Percentiles rank a stretch among this genome's conserved stretches.
These are phyloP conservation scores for Rachicladosporium sp. DNA, from an alignment of 2,329 filamentous ascomycete species.

Conservation along the genomic window DNA sequence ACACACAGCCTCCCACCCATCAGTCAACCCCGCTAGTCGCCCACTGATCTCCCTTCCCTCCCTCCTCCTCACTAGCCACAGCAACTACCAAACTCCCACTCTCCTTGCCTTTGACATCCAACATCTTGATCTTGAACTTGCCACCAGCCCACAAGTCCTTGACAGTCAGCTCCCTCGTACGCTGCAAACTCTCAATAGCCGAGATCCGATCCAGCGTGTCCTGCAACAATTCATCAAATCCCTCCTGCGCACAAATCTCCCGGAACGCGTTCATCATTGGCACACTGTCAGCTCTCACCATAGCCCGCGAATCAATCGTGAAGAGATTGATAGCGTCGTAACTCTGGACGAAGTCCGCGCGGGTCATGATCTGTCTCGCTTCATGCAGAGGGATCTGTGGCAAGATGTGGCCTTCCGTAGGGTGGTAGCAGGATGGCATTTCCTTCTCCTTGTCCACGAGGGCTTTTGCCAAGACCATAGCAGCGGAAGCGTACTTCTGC, in stretches of 20 bases:
- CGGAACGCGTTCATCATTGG: slow-evolving; percentile 92
- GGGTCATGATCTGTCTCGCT: slow-evolving; percentile 86
- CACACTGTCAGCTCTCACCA: slow-evolving; percentile 84
- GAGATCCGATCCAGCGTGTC: slow-evolving; percentile 71
- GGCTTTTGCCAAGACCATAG: slow-evolving; percentile 84
- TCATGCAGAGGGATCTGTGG: slow-evolving; percentile 71
- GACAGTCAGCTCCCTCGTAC: slow-evolving; percentile 88
- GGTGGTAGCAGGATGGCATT: slow-evolving; percentile 50
- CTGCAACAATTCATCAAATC: slow-evolving; percentile 73
- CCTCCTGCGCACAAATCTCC: slow-evolving; percentile 62
- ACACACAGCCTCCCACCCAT: too few relatives aligned
- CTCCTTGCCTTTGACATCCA: slow-evolving; percentile 35
- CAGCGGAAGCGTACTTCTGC: slow-evolving; percentile 87
- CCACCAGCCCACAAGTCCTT: slow-evolving; percentile 85
- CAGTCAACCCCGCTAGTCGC: background rate
- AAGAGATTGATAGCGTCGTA: slow-evolving; percentile 94
- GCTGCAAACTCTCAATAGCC: slow-evolving; percentile 85
- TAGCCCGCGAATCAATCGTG: slow-evolving; percentile 76
- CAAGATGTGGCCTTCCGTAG: slow-evolving; percentile 57
- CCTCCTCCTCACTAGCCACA: slow-evolving; percentile 22
- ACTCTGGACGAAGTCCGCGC: slow-evolving; percentile 82
- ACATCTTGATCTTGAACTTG: slow-evolving; percentile 55
- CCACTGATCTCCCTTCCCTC: slow-evolving; percentile 12
- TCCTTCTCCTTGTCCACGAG: slow-evolving; percentile 72
- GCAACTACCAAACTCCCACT: slow-evolving; percentile 37